A percentile compares a stretch with the other conserved stretches of the same genome.
Evolutionary conservation across 75 land plant species (phyloP).

Genomic region (Picea sitchensis): DNA sequence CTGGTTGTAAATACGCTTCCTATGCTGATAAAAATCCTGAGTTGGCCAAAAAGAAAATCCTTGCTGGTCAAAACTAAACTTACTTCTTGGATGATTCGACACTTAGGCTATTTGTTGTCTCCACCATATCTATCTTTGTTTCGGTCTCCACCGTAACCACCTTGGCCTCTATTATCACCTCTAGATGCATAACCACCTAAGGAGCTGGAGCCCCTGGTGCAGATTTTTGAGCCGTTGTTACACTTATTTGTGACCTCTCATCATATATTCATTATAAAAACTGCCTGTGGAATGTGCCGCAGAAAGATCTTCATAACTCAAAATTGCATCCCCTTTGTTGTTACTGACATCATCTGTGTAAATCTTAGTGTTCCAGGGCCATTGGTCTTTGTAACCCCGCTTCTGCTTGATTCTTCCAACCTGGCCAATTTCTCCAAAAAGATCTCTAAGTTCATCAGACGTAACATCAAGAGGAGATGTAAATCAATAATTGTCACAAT

Average conservation of each 20-base stretch:
- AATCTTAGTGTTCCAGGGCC: constrained; percentile 96
- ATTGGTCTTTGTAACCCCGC: constrained; percentile 97
- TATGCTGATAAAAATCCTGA: too few relatives aligned
- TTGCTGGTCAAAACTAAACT: too few relatives aligned
- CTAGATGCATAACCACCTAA: constrained; percentile 35
- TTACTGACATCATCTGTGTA: constrained; percentile 94
- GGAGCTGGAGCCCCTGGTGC: constrained; percentile 70
- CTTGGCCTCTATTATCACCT: too few relatives aligned
- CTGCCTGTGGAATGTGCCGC: constrained; percentile 99
- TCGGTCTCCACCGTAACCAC: too few relatives aligned
- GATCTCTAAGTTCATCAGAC: constrained; percentile 74
- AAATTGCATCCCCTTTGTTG: constrained; percentile 85
- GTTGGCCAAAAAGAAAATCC: too few relatives aligned
- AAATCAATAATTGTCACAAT: constrained; percentile 75
- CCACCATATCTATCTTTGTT: too few relatives aligned
- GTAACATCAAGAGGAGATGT: constrained; percentile 93
- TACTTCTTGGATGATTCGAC: too few relatives aligned
- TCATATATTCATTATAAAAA: constrained; percentile 71
- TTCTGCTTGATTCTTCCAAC: constrained; percentile 96
- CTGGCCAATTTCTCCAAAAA: constrained; percentile 97
- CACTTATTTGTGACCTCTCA: constrained; percentile 94
- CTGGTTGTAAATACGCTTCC: too few relatives aligned
- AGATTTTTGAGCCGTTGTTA: constrained; percentile 92
- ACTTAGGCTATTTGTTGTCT: too few relatives aligned
- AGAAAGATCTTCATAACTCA: constrained; percentile 90